phyloP scores from a whole-genome alignment of 225 moss, liverwort and hornwort genomes.

The Takakia lepidozioides region DNA sequence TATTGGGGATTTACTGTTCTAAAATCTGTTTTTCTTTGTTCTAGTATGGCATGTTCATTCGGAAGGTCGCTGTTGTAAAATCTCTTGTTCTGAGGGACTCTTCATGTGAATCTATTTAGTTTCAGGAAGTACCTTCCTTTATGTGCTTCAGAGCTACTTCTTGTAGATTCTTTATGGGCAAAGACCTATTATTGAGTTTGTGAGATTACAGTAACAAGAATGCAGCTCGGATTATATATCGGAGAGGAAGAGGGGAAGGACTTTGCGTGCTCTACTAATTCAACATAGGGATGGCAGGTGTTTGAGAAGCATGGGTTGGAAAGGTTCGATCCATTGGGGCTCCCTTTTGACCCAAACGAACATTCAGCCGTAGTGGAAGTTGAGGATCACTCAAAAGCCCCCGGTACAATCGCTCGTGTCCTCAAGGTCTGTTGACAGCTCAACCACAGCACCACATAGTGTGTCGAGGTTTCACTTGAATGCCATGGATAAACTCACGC shows the following conservation, averaged over 20 bases:
- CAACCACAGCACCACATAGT: background rate
- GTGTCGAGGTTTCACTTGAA: too few relatives aligned
- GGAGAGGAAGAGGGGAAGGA: too few relatives aligned
- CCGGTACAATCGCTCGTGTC: conserved; percentile 63
- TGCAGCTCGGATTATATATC: too few relatives aligned
- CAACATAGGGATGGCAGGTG: conserved; percentile 30
- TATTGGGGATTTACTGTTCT: too few relatives aligned
- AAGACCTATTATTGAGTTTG: too few relatives aligned
- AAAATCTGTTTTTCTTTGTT: too few relatives aligned
- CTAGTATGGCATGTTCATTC: background rate
- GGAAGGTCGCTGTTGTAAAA: too few relatives aligned
- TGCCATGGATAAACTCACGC: background rate
- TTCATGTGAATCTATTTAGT: too few relatives aligned
- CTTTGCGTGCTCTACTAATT: background rate
- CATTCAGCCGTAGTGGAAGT: conserved; percentile 89
- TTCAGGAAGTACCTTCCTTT: too few relatives aligned
- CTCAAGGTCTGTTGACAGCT: conserved; percentile 66
- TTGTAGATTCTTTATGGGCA: too few relatives aligned
- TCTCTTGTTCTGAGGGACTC: too few relatives aligned
- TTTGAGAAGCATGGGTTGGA: conserved; percentile 75
- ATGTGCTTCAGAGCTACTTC: background rate
- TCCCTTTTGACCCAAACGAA: conserved; percentile 70
- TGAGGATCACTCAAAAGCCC: conserved; percentile 47
- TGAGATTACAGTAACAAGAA: too few relatives aligned
- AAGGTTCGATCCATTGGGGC: conserved; percentile 63